phyloP scores from a whole-genome alignment of 2,329 filamentous ascomycete species.

The Blastomyces percursus region DNA sequence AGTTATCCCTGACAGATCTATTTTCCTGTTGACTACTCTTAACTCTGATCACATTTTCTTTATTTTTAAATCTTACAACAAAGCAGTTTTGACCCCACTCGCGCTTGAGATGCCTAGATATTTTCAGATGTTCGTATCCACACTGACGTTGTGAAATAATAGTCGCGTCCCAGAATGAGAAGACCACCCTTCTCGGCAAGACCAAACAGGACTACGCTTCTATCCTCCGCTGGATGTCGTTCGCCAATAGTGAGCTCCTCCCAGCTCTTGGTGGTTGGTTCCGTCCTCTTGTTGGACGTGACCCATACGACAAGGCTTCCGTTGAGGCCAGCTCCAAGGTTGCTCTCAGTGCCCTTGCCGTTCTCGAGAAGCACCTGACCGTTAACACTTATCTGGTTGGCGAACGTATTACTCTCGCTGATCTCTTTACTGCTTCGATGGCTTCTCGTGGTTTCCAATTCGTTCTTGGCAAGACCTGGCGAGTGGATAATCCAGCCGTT shows the following conservation, averaged over 20 bases:
- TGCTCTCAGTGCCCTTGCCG: constrained; percentile 54
- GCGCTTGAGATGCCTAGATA: constrained; percentile 5
- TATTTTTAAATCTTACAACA: constrained; percentile 15
- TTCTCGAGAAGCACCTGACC: constrained; percentile 77
- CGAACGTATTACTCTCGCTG: constrained; percentile 93
- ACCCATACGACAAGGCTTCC: constrained; percentile 95
- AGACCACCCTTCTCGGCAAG: constrained; percentile 98
- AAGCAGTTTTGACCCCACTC: constrained; percentile 19
- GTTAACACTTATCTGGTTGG: constrained; percentile 95
- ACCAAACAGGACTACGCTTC: constrained; percentile 99
- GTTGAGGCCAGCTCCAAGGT: constrained; percentile 70
- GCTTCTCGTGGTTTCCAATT: constrained; percentile 81
- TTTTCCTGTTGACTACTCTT: constrained; percentile 61
- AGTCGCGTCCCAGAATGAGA: constrained; percentile 99
- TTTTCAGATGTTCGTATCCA: not conserved
- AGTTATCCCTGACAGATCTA: constrained; percentile 99
- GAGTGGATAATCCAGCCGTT: constrained; percentile 68
- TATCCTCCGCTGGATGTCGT: constrained; percentile 97
- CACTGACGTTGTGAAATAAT: not conserved
- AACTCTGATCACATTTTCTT: constrained; percentile 57
- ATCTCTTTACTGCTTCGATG: constrained; percentile 72
- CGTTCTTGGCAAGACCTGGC: constrained; percentile 89
- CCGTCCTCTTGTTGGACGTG: constrained; percentile 69
- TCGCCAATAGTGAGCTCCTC: constrained; percentile 81
- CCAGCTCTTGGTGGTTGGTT: constrained; percentile 66